These are phyloP conservation scores for Teratosphaeria pseudoeucalypti DNA, from an alignment of 2,329 filamentous ascomycete genomes.

Conservation along the genomic window DNA sequence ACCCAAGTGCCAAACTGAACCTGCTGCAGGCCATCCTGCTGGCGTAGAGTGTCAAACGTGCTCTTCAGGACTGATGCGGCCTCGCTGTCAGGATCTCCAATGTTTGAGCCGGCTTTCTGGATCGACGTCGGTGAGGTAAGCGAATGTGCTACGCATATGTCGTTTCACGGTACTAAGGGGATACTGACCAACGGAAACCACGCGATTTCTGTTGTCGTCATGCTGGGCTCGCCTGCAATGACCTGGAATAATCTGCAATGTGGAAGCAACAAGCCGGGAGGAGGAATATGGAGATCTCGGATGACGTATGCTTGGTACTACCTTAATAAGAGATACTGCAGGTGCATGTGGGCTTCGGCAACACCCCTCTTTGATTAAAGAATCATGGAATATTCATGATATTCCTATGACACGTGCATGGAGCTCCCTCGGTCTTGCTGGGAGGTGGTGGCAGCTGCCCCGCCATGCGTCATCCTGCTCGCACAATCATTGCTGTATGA, in stretches of 20 bases:
- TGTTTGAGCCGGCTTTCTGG: conserved; percentile 23
- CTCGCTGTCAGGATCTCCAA: conserved; percentile 20
- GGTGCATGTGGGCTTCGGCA: neutral
- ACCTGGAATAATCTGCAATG: too few relatives aligned
- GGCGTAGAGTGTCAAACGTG: conserved; percentile 24
- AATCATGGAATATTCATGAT: neutral
- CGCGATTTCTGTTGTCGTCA: conserved; percentile 32
- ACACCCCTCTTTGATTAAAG: neutral
- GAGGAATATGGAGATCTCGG: neutral
- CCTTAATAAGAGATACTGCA: neutral
- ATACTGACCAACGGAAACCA: conserved; percentile 24
- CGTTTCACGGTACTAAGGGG: neutral
- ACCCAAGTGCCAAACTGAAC: conserved; percentile 28
- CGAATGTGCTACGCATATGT: neutral
- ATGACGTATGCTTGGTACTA: neutral
- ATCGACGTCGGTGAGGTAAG: neutral
- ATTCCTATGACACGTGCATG: neutral
- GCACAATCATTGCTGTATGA: neutral
- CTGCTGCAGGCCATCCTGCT: conserved; percentile 27
- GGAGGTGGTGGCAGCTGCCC: neutral
- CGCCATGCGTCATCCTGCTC: neutral
- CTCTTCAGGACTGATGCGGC: conserved; percentile 24
- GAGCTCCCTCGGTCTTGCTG: neutral
- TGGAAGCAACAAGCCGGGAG: neutral
- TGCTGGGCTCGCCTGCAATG: conserved; percentile 4